These are phyloP conservation scores for Hordeum marinum DNA, from an alignment of 176 grass and related monocot genomes.

Conservation along the genomic window DNA sequence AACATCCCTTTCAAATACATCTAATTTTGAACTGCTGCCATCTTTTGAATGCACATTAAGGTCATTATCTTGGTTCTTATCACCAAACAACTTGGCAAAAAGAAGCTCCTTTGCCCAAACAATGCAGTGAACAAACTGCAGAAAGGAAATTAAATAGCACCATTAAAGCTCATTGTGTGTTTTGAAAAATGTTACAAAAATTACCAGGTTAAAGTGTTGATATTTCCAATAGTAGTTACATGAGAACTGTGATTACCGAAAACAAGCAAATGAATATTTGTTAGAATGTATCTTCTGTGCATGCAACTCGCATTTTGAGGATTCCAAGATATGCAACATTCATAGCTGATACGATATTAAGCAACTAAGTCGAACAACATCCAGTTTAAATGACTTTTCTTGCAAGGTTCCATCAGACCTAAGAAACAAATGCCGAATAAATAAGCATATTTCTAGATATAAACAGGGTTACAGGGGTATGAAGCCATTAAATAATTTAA, in stretches of 20 bases:
- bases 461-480: not conserved
- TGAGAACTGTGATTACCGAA: not conserved
- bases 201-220: not conserved
- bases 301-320: not conserved
- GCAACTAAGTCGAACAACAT: not conserved
- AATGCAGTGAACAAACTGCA: conserved; percentile 93
- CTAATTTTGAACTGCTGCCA: conserved; percentile 44
- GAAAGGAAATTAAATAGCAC: not conserved
- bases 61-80: conserved; percentile 95
- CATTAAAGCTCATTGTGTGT: not conserved
- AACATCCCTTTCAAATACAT: conserved; percentile 63
- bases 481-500: not conserved
- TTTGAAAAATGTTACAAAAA: not conserved
- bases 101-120: conserved; percentile 99
- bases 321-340: conserved; percentile 1
- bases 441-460: not conserved
- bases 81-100: conserved; percentile 96
- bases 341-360: not conserved
- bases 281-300: not conserved
- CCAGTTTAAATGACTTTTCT: not conserved
- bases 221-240: not conserved
- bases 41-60: conserved; percentile 76
- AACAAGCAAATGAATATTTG: not conserved
- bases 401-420: not conserved
- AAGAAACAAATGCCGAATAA: not conserved